A percentile compares a stretch with the other conserved stretches of the same genome.
Evolutionary conservation across 2,329 filamentous ascomycete species (phyloP).

Genomic region (Diaporthe sp.): DNA sequence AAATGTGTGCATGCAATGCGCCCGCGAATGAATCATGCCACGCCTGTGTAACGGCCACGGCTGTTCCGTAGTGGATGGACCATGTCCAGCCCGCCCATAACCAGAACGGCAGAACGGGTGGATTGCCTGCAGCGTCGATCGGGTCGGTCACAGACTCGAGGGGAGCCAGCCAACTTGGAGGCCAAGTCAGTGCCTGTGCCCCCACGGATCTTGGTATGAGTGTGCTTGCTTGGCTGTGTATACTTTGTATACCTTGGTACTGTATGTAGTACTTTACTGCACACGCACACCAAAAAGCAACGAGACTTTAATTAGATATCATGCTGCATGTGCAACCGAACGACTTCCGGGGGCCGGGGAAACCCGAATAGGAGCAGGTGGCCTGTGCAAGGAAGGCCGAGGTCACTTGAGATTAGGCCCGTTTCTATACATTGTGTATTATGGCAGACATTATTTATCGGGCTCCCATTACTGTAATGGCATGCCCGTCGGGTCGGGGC

Average conservation of each 20-base stretch:
- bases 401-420: slow-evolving; percentile 18
- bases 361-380: background rate
- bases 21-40: slow-evolving; percentile 14
- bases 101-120: background rate
- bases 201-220: slow-evolving; percentile 6
- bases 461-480: background rate
- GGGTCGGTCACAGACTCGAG: background rate
- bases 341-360: background rate
- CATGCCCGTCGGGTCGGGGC: background rate
- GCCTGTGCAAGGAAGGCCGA: slow-evolving; percentile 11
- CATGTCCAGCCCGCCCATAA: background rate
- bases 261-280: background rate
- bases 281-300: background rate
- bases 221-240: slow-evolving; percentile 8
- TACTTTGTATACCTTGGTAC: no score
- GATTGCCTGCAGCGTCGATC: background rate
- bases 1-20: background rate
- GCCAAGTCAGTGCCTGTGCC: background rate
- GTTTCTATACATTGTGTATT: background rate
- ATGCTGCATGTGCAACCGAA: slow-evolving; percentile 17
- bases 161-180: background rate
- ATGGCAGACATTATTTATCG: background rate
- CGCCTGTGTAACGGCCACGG: slow-evolving; percentile 15
- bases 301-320: background rate
- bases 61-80: background rate